These are phyloP conservation scores for Prunus padus DNA, from an alignment of 306 rosid species.

Conservation along the genomic window DNA sequence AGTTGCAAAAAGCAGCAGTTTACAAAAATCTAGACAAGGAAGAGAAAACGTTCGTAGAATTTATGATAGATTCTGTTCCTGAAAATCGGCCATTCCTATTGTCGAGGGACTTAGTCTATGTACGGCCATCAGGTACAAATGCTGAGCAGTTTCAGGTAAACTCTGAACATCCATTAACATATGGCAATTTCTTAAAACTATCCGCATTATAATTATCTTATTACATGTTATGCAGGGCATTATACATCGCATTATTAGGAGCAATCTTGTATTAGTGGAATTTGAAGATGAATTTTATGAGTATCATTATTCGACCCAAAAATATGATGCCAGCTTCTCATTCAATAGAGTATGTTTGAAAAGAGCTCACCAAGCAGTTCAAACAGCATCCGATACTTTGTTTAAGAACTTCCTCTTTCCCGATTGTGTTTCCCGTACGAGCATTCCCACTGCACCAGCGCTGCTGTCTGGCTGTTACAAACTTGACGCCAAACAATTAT, in stretches of 20 bases:
- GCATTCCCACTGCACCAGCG: not conserved
- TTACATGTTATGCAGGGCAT: conserved; percentile 22
- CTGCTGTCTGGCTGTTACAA: not conserved
- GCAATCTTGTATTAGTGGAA: conserved; percentile 21
- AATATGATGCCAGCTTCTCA: conserved; percentile 36
- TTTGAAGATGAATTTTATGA: conserved; percentile 23
- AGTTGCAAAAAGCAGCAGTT: not conserved
- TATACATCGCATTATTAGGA: conserved; percentile 2
- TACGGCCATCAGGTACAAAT: conserved; percentile 6
- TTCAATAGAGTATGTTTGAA: conserved; percentile 39
- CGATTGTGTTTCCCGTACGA: not conserved
- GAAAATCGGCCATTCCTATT: conserved; percentile 25
- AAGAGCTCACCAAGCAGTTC: conserved; percentile 37
- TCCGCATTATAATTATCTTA: not conserved
- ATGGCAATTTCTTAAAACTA: not conserved
- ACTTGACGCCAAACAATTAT: not conserved
- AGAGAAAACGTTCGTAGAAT: conserved; percentile 22
- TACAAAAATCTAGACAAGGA: not conserved
- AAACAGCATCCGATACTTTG: conserved; percentile 17
- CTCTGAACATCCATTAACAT: not conserved
- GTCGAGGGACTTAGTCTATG: conserved; percentile 34
- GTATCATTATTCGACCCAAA: conserved; percentile 8
- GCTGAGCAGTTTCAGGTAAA: conserved; percentile 18
- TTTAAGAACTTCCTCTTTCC: conserved; percentile 32
- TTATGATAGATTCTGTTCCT: conserved; percentile 22